These are phyloP conservation scores for Candida ficus DNA, from an alignment of 805 yeast genomes.

Conservation along the genomic window DNA sequence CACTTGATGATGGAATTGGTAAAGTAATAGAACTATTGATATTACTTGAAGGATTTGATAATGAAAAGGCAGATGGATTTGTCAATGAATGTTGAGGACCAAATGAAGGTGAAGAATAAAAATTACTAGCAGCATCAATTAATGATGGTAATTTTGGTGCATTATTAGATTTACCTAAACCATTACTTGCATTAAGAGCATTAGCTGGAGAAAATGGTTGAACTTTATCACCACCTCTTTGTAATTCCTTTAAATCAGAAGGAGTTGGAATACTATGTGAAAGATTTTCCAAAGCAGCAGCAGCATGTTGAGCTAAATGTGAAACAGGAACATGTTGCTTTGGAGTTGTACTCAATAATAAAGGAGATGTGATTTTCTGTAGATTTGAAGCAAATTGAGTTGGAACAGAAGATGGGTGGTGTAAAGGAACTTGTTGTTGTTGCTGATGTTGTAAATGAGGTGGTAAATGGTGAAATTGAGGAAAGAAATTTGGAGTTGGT, in stretches of 20 bases:
- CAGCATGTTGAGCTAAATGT: slow-evolving; percentile 26
- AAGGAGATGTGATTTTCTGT: slow-evolving; percentile 59
- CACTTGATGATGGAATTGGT: slow-evolving; percentile 1
- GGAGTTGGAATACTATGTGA: slow-evolving; percentile 12
- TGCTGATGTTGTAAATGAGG: slow-evolving; percentile 22
- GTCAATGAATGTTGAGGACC: slow-evolving; percentile 36
- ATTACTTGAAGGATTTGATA: slow-evolving; percentile 7
- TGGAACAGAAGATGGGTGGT: slow-evolving; percentile 66
- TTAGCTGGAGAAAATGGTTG: slow-evolving; percentile 24
- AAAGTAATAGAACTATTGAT: not conserved
- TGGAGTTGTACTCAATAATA: slow-evolving; percentile 45
- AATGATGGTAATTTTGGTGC: slow-evolving; percentile 18
- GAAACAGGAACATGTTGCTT: slow-evolving; percentile 30
- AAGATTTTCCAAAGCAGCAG: slow-evolving; percentile 25
- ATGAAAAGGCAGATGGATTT: slow-evolving; percentile 24
- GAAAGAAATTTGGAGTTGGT: slow-evolving; percentile 17
- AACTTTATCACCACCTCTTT: slow-evolving; percentile 3
- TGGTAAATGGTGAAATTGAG: slow-evolving; percentile 26
- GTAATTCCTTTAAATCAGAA: slow-evolving; percentile 3
- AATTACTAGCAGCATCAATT: slow-evolving; percentile 16
- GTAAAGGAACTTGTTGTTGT: slow-evolving; percentile 25
- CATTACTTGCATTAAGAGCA: slow-evolving; percentile 13
- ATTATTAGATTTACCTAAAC: slow-evolving; percentile 1
- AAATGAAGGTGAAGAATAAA: slow-evolving; percentile 38
- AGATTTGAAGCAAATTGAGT: slow-evolving; percentile 65